Evolutionary conservation across 176 grass and related monocot species (phyloP), one percentile per base, ranked within the genome.

Genomic region (Musa troglodytarum): DNA sequence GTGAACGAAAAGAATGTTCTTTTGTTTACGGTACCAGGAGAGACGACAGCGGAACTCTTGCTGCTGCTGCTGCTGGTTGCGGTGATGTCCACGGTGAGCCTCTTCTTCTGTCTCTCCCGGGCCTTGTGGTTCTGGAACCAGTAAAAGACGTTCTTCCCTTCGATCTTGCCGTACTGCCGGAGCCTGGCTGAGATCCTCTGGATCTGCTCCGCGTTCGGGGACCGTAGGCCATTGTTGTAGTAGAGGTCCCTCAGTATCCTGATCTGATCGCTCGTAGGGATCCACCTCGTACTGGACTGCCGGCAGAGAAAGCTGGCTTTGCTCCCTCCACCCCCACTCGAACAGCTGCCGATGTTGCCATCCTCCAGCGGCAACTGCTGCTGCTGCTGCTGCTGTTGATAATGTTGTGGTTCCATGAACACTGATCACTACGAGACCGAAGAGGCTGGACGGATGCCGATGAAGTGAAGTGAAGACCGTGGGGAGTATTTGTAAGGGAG

Each of bases 91-190:
- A 76, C 79, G 1, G 84, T 87, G 82, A 99, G 82, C 61, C 90
- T 75, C 69, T 89, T 91, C 86, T 99, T 99, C 76, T 99, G 95
- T 4, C 95, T 80, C 76, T 99, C 95, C 0, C 95, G 86, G 19
- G 95, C 95, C 91, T 99, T 99, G 84, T 99, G 95, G 82, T 99
- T 99, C 88, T 99, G 95, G 69, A 99, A 99, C 95, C 95, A 99
- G 76, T 99, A 99, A 80, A 99, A 99, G 43, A 99, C 95, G 76
- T 99, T 99, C 88, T 99, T 99, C 68, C 95, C 95, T 80, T 99
- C 95, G 76, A 99, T 94, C 72, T 85, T 84, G 78, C 95, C 91
- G 72, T 89, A 89, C 82, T 94, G 84, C 11, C 95, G 86, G 0
- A 99, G 86, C 65, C 83, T 80, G 22, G 81, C 84, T 3, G 95